Base-by-base conservation (phyloP, 257 asterid genomes). In the Cinchona pubescens region DNA sequence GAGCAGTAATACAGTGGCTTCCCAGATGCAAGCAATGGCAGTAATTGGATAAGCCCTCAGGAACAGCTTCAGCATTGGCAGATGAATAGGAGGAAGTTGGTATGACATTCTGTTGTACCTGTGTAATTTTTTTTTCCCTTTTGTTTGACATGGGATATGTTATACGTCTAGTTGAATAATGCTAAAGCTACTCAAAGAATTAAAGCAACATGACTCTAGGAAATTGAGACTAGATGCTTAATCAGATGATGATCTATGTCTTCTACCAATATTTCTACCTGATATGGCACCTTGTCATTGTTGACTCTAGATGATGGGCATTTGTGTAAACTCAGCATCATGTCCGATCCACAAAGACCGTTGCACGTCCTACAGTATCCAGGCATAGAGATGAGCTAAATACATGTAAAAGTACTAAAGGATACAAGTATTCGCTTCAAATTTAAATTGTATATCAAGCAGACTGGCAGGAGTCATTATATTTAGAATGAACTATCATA, bases 51-150 rank as follows among this genome's bases (percentile, higher is more conserved):
- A 81, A 87, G 89, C 69, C 85, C 87, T 1, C 86, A 60, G 34
- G 91, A 87, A 78, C 91, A 85, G 75, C 88, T 87, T 76, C 91
- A 87, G 53, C 89, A 85, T 71, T 87, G 91, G 91, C 91, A 87
- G 83, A 85, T 87, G 83, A 87, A 87, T 77, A 80, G 91, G 79
- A 83, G 91, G 77, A 87, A 83, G 81, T 77, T 87, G 91, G 91
- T 87, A 85, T 70, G 82, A 27, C 60, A 77, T 75, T 51, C 34
- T 75, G 61, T 58, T n/a, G 14, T 68, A n/a, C 35, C 30, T 40
- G 35, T 56, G 59, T 51, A 51, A 35, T 32, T 4, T 42, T 37
- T 35, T 61, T 66, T 34, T 11, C 2, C 10, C 6, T 27, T 59
- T 73, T 45, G 10, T 2, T 9, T 18, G 15, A 14, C 51, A 67